These are phyloP conservation scores for Batkoa obscura DNA, from an alignment of 371 early-diverging fungal genomes.

Conservation along the genomic window DNA sequence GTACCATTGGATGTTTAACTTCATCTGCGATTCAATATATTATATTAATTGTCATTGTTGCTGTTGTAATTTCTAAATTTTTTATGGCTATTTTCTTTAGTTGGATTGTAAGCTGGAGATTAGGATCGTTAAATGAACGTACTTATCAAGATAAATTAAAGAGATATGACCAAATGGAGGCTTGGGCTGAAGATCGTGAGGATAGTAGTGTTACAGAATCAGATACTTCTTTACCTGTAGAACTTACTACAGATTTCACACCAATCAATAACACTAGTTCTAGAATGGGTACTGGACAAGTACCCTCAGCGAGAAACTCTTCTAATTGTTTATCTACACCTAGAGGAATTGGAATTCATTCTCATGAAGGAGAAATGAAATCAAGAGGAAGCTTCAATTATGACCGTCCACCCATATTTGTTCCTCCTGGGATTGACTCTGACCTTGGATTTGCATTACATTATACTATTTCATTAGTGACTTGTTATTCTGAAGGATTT, in stretches of 20 bases:
- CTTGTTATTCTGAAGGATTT: constrained; percentile 84
- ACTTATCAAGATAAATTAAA: constrained; percentile 34
- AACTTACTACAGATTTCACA: too few relatives aligned
- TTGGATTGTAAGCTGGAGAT: constrained; percentile 54
- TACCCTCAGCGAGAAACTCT: not conserved
- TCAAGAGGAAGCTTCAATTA: not conserved
- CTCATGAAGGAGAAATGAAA: not conserved
- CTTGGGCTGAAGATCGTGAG: constrained; percentile 31
- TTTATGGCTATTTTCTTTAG: constrained; percentile 62
- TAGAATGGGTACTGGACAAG: not conserved
- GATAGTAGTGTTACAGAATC: not conserved
- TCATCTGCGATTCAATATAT: constrained; percentile 54
- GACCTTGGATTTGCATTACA: constrained; percentile 31
- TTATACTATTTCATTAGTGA: constrained; percentile 54
- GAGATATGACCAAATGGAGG: constrained; percentile 32
- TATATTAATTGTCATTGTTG: constrained; percentile 54
- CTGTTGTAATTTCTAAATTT: constrained; percentile 63
- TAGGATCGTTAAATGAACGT: constrained; percentile 51
- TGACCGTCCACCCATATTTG: not conserved
- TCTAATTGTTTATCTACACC: not conserved
- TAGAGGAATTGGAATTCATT: not conserved
- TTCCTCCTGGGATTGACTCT: not conserved
- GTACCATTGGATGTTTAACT: constrained; percentile 55
- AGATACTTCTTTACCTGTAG: not conserved
- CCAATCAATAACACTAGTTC: too few relatives aligned